Evolutionary conservation across 1,284 basidiomycete species (phyloP), one percentile per base, ranked within the genome.

Genomic region (Chiua sp.): DNA sequence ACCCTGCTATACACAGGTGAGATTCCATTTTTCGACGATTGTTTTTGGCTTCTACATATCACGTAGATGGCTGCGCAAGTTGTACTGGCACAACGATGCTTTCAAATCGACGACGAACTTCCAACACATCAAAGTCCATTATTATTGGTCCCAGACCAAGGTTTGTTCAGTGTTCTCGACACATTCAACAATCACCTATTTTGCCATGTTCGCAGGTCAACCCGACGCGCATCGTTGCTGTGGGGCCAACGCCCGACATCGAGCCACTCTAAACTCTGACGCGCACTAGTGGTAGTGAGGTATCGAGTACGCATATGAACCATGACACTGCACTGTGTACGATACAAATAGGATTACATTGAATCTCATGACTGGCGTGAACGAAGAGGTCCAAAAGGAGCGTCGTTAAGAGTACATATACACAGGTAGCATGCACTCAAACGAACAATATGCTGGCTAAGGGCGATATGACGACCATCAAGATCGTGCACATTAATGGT

Each of bases 71-170:
- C 74, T 94, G 77, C 90, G 90, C 75, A 88, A 91, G 69, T 79
- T 98, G 44, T 98, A 98, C 80, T 98, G 95, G 96, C 92, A 91
- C 65, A 81, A 90, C 66, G 79, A 88, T 0, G 94, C 93, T 2
- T 99, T 99, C 87, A 90, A 91, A 75, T 86, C 88, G 39, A 91
- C 90, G 23, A 97, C 94, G 57, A 82, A 95, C 75, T 98, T 98
- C 75, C 87, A 88, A 51, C 92, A 94, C 69, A 93, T 94, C 81
- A 93, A 93, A 76, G 87, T 86, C 20, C 90, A 93, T 72, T 96
- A 96, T 75, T 95, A 89, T 66, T 92, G 87, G 87, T 88, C 87
- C 33, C 87, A 89, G 67, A 65, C 77, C 26, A 66, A 74, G 67
- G 87, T 88, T 44, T 77, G 75, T 28, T 4, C 7, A 35, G 12